Percentiles rank a stretch among this genome's conserved stretches.
These are phyloP conservation scores for Neurospora hispaniola DNA, from an alignment of 495 filamentous ascomycete species.

Conservation along the genomic window DNA sequence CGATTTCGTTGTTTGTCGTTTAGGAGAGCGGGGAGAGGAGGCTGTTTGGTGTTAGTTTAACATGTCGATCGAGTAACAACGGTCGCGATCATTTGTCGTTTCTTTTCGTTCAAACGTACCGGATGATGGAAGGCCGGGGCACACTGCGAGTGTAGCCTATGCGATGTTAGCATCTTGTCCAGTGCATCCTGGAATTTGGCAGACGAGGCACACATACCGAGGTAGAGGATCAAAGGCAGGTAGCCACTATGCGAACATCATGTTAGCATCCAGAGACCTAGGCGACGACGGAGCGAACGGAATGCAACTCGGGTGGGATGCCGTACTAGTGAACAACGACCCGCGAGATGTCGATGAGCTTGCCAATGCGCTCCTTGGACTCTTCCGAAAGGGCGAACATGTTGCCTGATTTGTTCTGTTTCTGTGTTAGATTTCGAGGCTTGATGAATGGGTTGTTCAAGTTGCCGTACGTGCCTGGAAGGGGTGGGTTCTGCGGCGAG, in stretches of 20 bases:
- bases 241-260: slow-evolving; percentile 58
- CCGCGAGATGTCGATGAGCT: slow-evolving; percentile 85
- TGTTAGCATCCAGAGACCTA: slow-evolving; percentile 23
- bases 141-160: slow-evolving; percentile 89
- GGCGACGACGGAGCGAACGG: neutral
- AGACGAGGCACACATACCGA: slow-evolving; percentile 52
- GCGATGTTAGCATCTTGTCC: slow-evolving; percentile 16
- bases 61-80: neutral
- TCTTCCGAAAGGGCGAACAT: slow-evolving; percentile 94
- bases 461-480: neutral
- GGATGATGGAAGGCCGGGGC: slow-evolving; percentile 84
- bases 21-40: slow-evolving; percentile 65
- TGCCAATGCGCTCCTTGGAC: slow-evolving; percentile 96
- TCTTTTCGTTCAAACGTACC: slow-evolving; percentile 41
- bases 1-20: neutral
- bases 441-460: neutral
- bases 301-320: neutral
- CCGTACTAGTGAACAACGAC: slow-evolving; percentile 94
- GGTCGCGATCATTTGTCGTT: neutral
- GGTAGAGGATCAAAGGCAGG: slow-evolving; percentile 90
- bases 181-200: neutral
- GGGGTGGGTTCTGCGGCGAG: neutral
- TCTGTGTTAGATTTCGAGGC: neutral
- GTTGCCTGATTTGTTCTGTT: slow-evolving; percentile 16
- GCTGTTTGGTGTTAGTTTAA: slow-evolving; percentile 27